Evolutionary conservation across 306 rosid species (phyloP), one percentile per base, ranked within the genome.

Genomic region (Pterocarpus santalinus): DNA sequence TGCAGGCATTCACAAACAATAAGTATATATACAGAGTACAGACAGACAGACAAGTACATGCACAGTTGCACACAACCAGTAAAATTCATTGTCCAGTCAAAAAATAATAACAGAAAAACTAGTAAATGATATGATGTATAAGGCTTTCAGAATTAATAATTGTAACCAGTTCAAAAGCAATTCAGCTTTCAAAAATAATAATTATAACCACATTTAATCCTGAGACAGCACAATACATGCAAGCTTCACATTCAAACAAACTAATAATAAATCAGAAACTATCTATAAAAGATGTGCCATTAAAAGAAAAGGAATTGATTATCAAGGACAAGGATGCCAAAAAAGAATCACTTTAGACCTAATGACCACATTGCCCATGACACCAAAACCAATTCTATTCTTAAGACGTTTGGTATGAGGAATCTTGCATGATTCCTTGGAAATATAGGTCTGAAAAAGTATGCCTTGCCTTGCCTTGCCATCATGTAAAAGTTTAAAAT

Each of bases 1-100:
- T 94, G 92, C 87, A 89, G 47, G 60, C 38, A 65, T 60, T 55
- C 69, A 72, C 85, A 65, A 49, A 43, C n/a, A 69, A 65, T 53
- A 65, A 65, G 36, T 44, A 52, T 9, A 70, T 22, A 69, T 36
- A 60, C 3, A 39, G 8, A 43, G 6, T 10, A 65, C 35, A 41
- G 11, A 65, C 43, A 65, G 10, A 46, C 8, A 53, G 15, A 73
- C 39, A 39, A 14, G 12, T 1, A 52, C 46, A 52, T 72, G 2
- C 44, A 69, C 28, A 22, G 0, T 7, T 2, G 2, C 9, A 39
- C 66, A 11, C 6, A 62, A 62, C 62, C 36, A 76, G 47, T 8
- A 66, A 11, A 32, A 33, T 62, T 62, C 68, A 58, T 28, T 17
- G 4, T 11, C 55, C 55, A 33, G 8, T 32, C 0, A 62, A 62